Evolutionary conservation across 2,329 filamentous ascomycete genomes (phyloP), one percentile per base, ranked within the genome.

Genomic region (Drechslera avenae): DNA sequence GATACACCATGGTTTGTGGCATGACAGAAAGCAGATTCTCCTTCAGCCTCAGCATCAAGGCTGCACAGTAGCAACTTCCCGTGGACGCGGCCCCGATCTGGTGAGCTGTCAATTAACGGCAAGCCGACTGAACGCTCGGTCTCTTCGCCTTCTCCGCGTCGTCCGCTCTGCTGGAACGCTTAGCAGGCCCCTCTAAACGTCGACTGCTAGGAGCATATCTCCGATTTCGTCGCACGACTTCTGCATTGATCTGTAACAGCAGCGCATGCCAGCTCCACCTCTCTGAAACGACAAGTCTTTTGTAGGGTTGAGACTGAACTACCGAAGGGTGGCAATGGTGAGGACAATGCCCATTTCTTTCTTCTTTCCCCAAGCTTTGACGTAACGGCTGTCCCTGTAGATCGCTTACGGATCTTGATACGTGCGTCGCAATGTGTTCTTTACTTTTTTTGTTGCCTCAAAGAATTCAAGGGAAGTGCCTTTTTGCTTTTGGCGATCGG

Each of bases 121-220:
- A 58, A 41, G 35, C 41, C 41, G 36, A 42, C 36, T 46, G n/a
- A 41, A 46, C 42, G 52, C 57, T 60, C 52, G 54, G 53, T 50
- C 54, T 57, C 48, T 36, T 61, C 54, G 53, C 39, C 57, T 64
- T 64, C 67, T 70, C 66, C 62, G 54, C 67, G 59, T 50, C 54
- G 50, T 64, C 67, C 66, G 60, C 34, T 51, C 50, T 49, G 49
- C 54, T 58, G 66, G 67, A 61, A 67, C 59, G 32, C 23, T 46
- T 17, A 18, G 34, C 41, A 45, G 44, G n/a, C n/a, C n/a, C 51
- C 39, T 39, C 39, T 33, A 33, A 50, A 49, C 50, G 52, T 42
- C 36, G 52, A 39, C 44, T 42, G 43, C 40, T 43, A 36, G 17
- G 40, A 46, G 46, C 54, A 55, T 39, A 46, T 55, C 42, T 35